Conservation (phyloP, 2,329 filamentous ascomycete species). For the Microcera coccophila region DNA sequence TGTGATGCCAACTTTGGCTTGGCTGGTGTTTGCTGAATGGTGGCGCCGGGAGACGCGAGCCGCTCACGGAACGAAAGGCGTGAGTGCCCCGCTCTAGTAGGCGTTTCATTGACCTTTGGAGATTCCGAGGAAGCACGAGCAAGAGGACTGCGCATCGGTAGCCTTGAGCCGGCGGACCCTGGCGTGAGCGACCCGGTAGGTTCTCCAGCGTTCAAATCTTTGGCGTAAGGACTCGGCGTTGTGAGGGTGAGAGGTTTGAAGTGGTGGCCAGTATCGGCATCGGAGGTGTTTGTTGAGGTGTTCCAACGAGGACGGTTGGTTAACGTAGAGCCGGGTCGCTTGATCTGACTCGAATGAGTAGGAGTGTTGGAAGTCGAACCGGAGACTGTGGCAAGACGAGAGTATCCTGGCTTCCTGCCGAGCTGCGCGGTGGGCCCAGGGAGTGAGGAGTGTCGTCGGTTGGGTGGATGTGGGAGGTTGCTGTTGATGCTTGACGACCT, state of each 20-base stretch:
- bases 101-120: slow-evolving; percentile 43
- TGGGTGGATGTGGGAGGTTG: slow-evolving; percentile 43
- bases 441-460: slow-evolving; percentile 47
- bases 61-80: slow-evolving; percentile 54
- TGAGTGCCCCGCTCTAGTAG: slow-evolving; percentile 41
- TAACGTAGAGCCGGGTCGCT: slow-evolving; percentile 44
- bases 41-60: slow-evolving; percentile 47
- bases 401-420: slow-evolving; percentile 40
- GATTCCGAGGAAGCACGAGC: slow-evolving; percentile 46
- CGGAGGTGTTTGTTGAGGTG: slow-evolving; percentile 57
- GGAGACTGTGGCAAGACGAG: slow-evolving; percentile 45
- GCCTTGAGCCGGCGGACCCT: slow-evolving; percentile 40
- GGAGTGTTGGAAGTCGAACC: slow-evolving; percentile 46
- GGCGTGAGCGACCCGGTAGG: slow-evolving; percentile 43
- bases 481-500: slow-evolving; percentile 48
- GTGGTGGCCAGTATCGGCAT: slow-evolving; percentile 64
- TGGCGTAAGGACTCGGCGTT: slow-evolving; percentile 56
- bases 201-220: slow-evolving; percentile 40
- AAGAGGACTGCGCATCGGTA: slow-evolving; percentile 50
- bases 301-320: slow-evolving; percentile 70
- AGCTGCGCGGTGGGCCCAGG: slow-evolving; percentile 41
- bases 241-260: slow-evolving; percentile 61
- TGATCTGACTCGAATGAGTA: slow-evolving; percentile 35
- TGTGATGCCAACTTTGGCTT: slow-evolving; percentile 45
- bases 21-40: slow-evolving; percentile 42